Evolutionary conservation across 768 basidiomycete species (phyloP).

Genomic region (Suillus subalutaceus): DNA sequence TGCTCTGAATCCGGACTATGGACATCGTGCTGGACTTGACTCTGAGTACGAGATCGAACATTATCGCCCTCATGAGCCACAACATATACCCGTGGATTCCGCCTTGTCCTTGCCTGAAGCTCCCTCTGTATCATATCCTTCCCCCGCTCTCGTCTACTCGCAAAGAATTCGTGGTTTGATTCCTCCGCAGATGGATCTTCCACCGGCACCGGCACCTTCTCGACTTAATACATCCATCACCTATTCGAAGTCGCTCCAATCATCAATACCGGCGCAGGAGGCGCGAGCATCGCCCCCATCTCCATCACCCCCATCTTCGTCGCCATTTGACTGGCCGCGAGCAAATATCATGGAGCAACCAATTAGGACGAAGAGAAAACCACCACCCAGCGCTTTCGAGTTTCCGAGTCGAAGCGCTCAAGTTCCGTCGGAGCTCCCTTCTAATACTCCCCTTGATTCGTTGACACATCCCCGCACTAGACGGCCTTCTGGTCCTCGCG

Average conservation of each 20-base stretch:
- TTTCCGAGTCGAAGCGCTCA: slow-evolving; percentile 21
- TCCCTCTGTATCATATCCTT: slow-evolving; percentile 22
- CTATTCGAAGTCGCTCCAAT: slow-evolving; percentile 36
- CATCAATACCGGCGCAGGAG: slow-evolving; percentile 18
- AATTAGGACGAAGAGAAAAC: slow-evolving; percentile 17
- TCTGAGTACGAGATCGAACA: slow-evolving; percentile 53
- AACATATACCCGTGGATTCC: slow-evolving; percentile 23
- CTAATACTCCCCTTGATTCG: slow-evolving; percentile 4
- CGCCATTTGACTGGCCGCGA: slow-evolving; percentile 60
- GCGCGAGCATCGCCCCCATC: slow-evolving; percentile 12
- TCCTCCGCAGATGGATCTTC: slow-evolving; percentile 14
- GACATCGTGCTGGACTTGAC: slow-evolving; percentile 42
- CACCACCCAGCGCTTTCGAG: slow-evolving; percentile 22
- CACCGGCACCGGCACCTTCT: slow-evolving; percentile 16
- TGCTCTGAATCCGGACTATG: slow-evolving; percentile 35
- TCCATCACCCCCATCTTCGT: slow-evolving; percentile 34
- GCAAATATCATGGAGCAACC: slow-evolving; percentile 37
- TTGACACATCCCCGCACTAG: slow-evolving; percentile 27
- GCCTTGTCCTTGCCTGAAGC: slow-evolving; percentile 27
- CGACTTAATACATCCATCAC: slow-evolving; percentile 28
- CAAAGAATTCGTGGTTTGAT: slow-evolving; percentile 16
- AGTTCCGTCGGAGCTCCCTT: slow-evolving; percentile 14
- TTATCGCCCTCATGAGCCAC: slow-evolving; percentile 32
- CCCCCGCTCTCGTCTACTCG: slow-evolving; percentile 17
- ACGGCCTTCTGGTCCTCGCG: slow-evolving; percentile 37